Percentiles rank a stretch among this genome's conserved stretches.
These are phyloP conservation scores for Lachnellula arida DNA, from an alignment of 2,329 filamentous ascomycete species.

Conservation along the genomic window DNA sequence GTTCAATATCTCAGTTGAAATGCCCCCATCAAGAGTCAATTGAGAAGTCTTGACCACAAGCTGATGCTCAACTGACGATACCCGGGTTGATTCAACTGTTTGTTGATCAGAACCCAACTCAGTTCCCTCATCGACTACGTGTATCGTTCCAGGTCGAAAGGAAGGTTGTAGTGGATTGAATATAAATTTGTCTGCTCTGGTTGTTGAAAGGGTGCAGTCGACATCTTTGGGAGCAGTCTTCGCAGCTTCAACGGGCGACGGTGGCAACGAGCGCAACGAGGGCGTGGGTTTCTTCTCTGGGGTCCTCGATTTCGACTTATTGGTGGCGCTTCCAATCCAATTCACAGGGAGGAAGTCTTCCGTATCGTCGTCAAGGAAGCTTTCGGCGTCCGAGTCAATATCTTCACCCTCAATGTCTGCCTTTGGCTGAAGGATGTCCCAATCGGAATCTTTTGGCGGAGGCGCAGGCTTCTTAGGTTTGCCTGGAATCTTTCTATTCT, in stretches of 20 bases:
- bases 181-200: too few species aligned
- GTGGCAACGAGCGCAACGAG: too few species aligned
- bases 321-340: neutral
- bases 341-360: constrained; percentile 1
- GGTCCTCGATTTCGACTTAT: neutral
- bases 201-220: too few species aligned
- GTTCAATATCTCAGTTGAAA: neutral
- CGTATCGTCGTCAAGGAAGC: constrained; percentile 6
- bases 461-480: neutral
- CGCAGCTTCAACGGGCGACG: neutral
- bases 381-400: neutral
- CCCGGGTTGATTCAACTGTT: neutral
- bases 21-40: neutral
- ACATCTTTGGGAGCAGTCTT: neutral
- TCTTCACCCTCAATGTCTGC: neutral
- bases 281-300: neutral
- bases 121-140: too few species aligned
- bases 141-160: too few species aligned
- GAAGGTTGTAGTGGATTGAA: too few species aligned
- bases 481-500: neutral
- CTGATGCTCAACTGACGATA: neutral
- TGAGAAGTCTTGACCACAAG: neutral
- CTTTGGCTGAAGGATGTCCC: neutral
- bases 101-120: too few species aligned
- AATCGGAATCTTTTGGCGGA: neutral